phyloP scores from a whole-genome alignment of 2,329 filamentous ascomycete genomes.

The Verticillium klebahnii region DNA sequence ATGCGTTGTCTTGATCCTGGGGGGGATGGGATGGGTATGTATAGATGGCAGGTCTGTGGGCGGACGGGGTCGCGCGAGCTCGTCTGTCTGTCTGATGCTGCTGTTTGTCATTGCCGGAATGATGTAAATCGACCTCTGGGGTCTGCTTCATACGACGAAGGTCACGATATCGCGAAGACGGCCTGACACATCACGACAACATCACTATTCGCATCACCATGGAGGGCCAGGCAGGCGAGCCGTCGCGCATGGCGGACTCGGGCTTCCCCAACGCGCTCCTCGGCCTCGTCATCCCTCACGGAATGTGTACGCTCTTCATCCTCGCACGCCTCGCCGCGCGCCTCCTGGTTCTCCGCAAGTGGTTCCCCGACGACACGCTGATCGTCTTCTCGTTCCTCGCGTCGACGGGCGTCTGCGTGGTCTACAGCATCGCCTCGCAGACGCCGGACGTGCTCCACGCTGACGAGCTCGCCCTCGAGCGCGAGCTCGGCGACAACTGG shows the following conservation, averaged over 20 bases:
- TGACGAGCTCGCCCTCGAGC: constrained; percentile 4
- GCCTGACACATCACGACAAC: background rate
- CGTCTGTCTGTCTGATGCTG: background rate
- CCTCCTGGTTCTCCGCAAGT: constrained; percentile 21
- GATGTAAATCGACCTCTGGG: background rate
- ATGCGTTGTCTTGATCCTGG: background rate
- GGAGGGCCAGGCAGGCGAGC: background rate
- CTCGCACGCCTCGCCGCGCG: constrained; percentile 21
- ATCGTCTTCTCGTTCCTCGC: constrained; percentile 24
- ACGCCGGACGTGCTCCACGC: constrained; percentile 15
- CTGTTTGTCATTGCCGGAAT: background rate
- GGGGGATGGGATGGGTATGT: background rate
- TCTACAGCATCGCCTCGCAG: constrained; percentile 24
- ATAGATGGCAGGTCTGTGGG: background rate
- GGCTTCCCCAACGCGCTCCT: constrained; percentile 20
- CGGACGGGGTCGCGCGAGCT: background rate
- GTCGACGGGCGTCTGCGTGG: constrained; percentile 24
- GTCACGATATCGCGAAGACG: background rate
- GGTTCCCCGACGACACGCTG: constrained; percentile 28
- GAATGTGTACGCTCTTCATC: constrained; percentile 25
- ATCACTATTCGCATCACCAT: background rate
- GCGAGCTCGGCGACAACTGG: background rate
- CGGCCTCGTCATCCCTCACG: constrained; percentile 26
- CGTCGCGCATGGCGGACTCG: background rate
- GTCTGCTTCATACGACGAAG: background rate